Conservation (phyloP, 116 monocot species). For the Papilionanthe hybrid region DNA sequence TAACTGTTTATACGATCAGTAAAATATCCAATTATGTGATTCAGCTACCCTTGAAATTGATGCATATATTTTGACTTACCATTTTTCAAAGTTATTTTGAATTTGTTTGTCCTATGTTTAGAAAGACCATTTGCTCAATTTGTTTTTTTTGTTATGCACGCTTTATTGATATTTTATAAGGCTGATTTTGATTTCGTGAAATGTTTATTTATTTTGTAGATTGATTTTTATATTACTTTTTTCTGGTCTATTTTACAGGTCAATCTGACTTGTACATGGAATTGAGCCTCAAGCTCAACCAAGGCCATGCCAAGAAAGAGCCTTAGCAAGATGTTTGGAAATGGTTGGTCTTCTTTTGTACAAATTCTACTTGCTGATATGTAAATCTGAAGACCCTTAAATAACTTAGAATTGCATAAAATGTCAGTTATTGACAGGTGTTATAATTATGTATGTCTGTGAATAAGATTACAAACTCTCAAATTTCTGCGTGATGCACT, state of each 20-base stretch:
- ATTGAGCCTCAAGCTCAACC: constrained; percentile 93
- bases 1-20: not conserved
- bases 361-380: not conserved
- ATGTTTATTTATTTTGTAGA: not conserved
- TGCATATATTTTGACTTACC: not conserved
- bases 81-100: not conserved
- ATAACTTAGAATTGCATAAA: not conserved
- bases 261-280: constrained; percentile 93
- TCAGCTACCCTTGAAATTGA: not conserved
- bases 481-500: not conserved
- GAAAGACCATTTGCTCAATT: not conserved
- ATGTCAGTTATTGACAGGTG: not conserved
- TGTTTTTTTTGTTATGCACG: not conserved
- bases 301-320: constrained; percentile 99
- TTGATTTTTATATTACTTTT: not conserved
- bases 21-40: not conserved
- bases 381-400: not conserved
- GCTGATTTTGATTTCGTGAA: constrained; percentile 1
- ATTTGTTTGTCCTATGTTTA: not conserved
- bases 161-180: not conserved
- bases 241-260: constrained; percentile 41
- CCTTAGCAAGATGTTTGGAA: constrained; percentile 99
- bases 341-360: constrained; percentile 51
- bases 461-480: not conserved
- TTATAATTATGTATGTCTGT: not conserved